Conservation (phyloP, 805 yeast genomes). For the Candida coleopterorum region DNA sequence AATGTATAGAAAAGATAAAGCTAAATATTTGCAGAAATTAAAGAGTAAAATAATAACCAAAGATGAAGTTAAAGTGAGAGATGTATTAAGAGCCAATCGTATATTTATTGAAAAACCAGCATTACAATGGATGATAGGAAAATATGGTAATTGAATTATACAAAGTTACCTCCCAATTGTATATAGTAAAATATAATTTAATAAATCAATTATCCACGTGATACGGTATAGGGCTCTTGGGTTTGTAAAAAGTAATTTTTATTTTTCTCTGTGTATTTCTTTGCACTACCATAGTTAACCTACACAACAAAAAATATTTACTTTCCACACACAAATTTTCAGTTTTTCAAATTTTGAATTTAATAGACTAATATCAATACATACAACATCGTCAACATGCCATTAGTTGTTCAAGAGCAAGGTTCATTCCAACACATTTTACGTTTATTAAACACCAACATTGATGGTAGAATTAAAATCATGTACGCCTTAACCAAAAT, state of each 20-base stretch:
- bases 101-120: constrained; percentile 70
- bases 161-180: too few species aligned
- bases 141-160: constrained; percentile 15
- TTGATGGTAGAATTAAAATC: constrained; percentile 99
- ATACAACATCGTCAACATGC: constrained; percentile 45
- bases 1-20: constrained; percentile 5
- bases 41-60: constrained; percentile 49
- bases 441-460: constrained; percentile 99
- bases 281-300: constrained; percentile 4
- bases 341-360: too few species aligned
- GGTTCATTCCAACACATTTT: constrained; percentile 99
- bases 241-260: too few species aligned
- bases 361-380: too few species aligned
- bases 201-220: constrained; percentile 4
- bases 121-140: constrained; percentile 51
- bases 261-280: not conserved
- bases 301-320: not conserved
- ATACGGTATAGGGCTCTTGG: not conserved
- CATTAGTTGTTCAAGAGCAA: constrained; percentile 97
- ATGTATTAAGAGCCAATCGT: constrained; percentile 72
- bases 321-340: not conserved
- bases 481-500: constrained; percentile 99
- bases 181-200: too few species aligned
- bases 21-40: constrained; percentile 2
- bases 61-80: constrained; percentile 80